A percentile compares a stretch with the other conserved stretches of the same genome.
Conservation (phyloP, 805 yeast species). For the Kuraishia hungarica region DNA sequence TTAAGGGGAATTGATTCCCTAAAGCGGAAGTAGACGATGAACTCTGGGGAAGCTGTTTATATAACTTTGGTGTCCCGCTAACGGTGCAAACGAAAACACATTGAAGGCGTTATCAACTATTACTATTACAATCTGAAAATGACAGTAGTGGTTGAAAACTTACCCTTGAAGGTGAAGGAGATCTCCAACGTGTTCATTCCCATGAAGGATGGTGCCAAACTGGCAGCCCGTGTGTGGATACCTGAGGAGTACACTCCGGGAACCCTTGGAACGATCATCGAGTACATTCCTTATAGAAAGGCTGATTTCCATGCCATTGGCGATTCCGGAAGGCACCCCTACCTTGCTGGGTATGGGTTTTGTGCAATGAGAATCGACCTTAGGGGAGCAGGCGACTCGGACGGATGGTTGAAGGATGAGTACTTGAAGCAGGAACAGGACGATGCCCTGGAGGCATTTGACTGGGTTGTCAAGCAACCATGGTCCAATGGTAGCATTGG, state of each 20-base stretch:
- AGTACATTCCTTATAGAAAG: conserved; percentile 37
- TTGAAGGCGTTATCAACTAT: no score
- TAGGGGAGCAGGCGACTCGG: conserved; percentile 37
- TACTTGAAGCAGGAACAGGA: conserved; percentile 34
- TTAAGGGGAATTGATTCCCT: not conserved
- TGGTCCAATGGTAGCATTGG: conserved; percentile 39
- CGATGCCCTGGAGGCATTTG: conserved; percentile 32
- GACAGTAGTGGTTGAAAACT: conserved; percentile 14
- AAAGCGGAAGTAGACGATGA: not conserved
- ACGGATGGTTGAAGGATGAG: conserved; percentile 30
- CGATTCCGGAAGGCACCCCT: conserved; percentile 37
- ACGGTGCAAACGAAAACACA: no score
- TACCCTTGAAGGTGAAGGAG: conserved; percentile 24
- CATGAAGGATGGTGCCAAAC: conserved; percentile 27
- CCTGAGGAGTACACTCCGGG: conserved; percentile 25
- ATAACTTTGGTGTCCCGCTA: not conserved
- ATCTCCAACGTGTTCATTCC: conserved; percentile 27
- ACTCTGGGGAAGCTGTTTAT: not conserved
- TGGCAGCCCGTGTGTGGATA: conserved; percentile 36
- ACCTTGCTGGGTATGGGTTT: conserved; percentile 36
- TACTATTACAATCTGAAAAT: conserved; percentile 6
- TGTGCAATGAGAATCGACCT: conserved; percentile 36
- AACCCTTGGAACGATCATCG: conserved; percentile 30
- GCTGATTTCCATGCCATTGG: conserved; percentile 34
- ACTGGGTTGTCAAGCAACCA: conserved; percentile 28